Base-by-base conservation (phyloP, 805 yeast species). In the Zygoascus biomembranicola region DNA sequence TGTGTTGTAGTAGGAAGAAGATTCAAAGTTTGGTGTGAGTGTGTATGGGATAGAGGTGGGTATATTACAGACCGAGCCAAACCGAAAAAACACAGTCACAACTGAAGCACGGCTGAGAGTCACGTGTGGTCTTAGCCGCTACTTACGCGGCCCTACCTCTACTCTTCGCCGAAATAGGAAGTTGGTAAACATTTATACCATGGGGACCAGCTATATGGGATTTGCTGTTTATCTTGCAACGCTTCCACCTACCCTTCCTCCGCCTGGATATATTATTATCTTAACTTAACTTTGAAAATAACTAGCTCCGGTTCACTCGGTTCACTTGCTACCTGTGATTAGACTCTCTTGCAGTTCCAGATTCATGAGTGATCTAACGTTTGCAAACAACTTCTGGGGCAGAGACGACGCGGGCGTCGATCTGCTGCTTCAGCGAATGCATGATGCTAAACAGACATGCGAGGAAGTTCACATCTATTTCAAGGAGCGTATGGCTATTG, bases 341-440 rank as follows among this genome's bases (percentile, higher is more conserved):
- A 23, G 16, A n/a, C 39, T 8, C 39, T 35, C 39, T 35, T 11
- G 39, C 5, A 5, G 39, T 5, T 35, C 8, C 16, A 13, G 39
- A 35, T 13, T 11, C 39, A 35, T 35, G 39, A 35, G 16, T 8
- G 44, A 42, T 42, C 44, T 42, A 18, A 60, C 63, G 46, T 67
- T 65, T 62, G 67, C 66, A 32, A 68, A 66, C 55, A 64, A 66
- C 56, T 69, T 71, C 55, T 73, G 87, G 80, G 82, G 84, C 28
- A 64, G 70, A 51, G 83, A 83, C 52, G 84, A 81, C 49, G 69
- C 76, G 45, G 89, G 94, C 5, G 79, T 80, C 45, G 70, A 70
- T 13, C 73, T 75, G 10, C 68, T 88, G 18, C 74, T 79, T 51
- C 75, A 72, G 56, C 77, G 83, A 55, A 77, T 85, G 72, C 77